These are phyloP conservation scores for Acorus gramineus DNA, from an alignment of 106 monocot species.

Conservation along the genomic window DNA sequence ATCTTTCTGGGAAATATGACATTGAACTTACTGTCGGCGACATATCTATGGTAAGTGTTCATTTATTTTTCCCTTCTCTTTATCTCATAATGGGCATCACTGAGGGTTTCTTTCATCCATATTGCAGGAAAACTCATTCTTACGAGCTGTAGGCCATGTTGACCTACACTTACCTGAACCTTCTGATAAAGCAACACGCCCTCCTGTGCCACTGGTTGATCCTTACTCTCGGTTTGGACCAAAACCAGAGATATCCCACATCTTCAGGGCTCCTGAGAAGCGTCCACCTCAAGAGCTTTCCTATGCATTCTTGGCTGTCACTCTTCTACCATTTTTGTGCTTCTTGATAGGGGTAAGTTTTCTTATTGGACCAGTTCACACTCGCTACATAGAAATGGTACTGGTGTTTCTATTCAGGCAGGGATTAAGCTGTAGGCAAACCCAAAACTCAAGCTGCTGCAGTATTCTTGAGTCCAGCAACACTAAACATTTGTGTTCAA, in stretches of 20 bases:
- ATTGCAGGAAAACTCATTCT: constrained; percentile 81
- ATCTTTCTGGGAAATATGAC: constrained; percentile 88
- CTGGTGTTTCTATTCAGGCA: not conserved
- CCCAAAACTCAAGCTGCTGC: too few species aligned
- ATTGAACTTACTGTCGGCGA: constrained; percentile 86
- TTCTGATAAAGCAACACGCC: constrained; percentile 70
- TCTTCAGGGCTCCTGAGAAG: constrained; percentile 84
- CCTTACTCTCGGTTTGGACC: constrained; percentile 66
- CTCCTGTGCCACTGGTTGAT: constrained; percentile 63
- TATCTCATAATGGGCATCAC: not conserved
- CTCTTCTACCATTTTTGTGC: constrained; percentile 55
- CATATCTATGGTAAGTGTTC: constrained; percentile 58
- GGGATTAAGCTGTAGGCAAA: not conserved
- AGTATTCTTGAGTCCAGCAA: too few species aligned
- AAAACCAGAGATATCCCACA: constrained; percentile 74
- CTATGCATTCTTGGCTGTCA: constrained; percentile 55
- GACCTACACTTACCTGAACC: constrained; percentile 87
- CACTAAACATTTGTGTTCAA: too few species aligned
- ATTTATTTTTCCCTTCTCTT: constrained; percentile 1
- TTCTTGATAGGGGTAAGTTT: constrained; percentile 73
- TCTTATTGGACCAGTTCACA: not conserved
- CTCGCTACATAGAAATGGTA: not conserved
- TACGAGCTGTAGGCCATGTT: constrained; percentile 47
- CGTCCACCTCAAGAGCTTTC: constrained; percentile 85
- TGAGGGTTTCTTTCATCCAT: not conserved